Evolutionary conservation across 345 rosid genomes (phyloP).

Genomic region (Pelargonium nanum): DNA sequence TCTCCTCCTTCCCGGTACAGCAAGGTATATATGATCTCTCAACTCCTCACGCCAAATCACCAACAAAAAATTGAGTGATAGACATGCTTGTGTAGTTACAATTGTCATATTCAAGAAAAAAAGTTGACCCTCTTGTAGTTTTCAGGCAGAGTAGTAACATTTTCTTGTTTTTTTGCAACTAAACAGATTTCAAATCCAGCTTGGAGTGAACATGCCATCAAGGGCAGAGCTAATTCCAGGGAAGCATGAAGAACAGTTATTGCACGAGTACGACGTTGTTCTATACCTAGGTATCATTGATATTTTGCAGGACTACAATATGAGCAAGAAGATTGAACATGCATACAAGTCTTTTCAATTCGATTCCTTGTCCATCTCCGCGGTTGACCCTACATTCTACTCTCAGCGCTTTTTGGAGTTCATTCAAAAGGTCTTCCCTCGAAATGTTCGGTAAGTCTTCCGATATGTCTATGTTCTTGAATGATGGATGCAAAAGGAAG

Average conservation of each 20-base stretch:
- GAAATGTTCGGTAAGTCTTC: slow-evolving; percentile 12
- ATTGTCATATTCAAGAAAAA: no score
- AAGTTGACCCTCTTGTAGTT: neutral
- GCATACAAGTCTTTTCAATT: slow-evolving; percentile 88
- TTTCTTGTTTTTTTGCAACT: neutral
- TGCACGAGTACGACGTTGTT: slow-evolving; percentile 77
- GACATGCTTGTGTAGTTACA: no score
- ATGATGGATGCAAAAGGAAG: no score
- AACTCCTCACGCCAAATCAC: neutral
- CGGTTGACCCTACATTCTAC: slow-evolving; percentile 82
- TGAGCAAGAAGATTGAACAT: slow-evolving; percentile 81
- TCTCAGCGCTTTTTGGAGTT: slow-evolving; percentile 76
- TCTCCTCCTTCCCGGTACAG: slow-evolving; percentile 98
- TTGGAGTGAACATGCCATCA: slow-evolving; percentile 95
- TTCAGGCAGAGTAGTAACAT: no score
- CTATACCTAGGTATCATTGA: slow-evolving; percentile 88
- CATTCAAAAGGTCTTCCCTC: slow-evolving; percentile 71
- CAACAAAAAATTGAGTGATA: no score
- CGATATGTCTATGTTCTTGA: neutral
- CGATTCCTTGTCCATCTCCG: slow-evolving; percentile 80
- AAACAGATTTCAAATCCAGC: slow-evolving; percentile 81
- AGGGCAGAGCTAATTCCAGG: slow-evolving; percentile 82
- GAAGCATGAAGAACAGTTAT: slow-evolving; percentile 52
- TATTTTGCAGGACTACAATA: slow-evolving; percentile 84
- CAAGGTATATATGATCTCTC: slow-evolving; percentile 43